phyloP scores from a whole-genome alignment of 2,329 filamentous ascomycete species.

The Colletotrichum theobromicola region DNA sequence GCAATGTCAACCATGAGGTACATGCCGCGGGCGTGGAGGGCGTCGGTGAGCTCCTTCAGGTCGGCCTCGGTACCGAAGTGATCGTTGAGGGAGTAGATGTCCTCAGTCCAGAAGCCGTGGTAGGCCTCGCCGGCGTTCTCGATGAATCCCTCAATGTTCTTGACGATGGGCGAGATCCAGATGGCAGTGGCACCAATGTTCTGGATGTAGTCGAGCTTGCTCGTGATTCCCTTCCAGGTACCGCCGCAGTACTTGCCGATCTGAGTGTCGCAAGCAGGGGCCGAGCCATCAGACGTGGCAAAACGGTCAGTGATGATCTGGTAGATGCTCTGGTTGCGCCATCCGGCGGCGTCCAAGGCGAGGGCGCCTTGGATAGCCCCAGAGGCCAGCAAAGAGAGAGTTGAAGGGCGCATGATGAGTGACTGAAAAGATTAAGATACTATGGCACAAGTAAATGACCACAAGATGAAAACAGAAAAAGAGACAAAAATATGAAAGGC shows the following conservation, averaged over 20 bases:
- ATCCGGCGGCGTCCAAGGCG: conserved; percentile 34
- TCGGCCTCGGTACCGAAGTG: conserved; percentile 56
- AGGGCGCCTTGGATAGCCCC: conserved; percentile 12
- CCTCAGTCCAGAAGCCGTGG: conserved; percentile 45
- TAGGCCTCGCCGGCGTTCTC: conserved; percentile 33
- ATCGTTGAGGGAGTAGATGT: conserved; percentile 47
- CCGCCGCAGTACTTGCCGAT: conserved; percentile 52
- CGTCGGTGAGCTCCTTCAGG: conserved; percentile 49
- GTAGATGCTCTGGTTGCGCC: conserved; percentile 49
- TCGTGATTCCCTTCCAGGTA: conserved; percentile 52
- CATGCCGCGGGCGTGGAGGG: conserved; percentile 57
- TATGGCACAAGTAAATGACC: background rate
- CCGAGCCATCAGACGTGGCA: conserved; percentile 42
- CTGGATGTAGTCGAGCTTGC: conserved; percentile 56
- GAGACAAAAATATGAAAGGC: background rate
- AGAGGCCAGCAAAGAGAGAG: conserved; percentile 5
- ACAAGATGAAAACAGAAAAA: background rate
- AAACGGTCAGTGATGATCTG: conserved; percentile 51
- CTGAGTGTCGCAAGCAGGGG: conserved; percentile 31
- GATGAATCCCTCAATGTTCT: conserved; percentile 40
- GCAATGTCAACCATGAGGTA: conserved; percentile 63
- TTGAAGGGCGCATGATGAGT: background rate
- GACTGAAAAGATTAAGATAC: background rate
- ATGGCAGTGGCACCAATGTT: conserved; percentile 48
- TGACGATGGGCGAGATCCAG: conserved; percentile 50